Base-by-base conservation (phyloP, 2,329 filamentous ascomycete species). In the Plectosphaerella sp. region DNA sequence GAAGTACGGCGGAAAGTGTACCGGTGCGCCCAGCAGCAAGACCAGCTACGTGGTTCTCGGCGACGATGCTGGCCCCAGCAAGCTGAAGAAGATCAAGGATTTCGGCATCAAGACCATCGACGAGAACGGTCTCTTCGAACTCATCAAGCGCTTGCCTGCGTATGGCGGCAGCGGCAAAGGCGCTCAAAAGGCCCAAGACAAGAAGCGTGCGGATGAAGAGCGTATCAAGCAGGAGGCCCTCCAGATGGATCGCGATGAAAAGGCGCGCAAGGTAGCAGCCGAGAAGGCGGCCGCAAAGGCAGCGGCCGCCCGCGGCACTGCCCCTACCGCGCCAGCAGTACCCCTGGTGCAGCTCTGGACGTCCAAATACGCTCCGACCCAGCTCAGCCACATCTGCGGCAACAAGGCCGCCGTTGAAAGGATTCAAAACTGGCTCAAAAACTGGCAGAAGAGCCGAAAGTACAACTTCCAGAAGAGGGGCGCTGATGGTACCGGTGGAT, bases 11-110 rank as follows among this genome's bases (percentile, higher is more conserved):
- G 94, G 94, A 50, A 97, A 96, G 70, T 86, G 96, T 22, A 96
- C 88, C 10, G 78, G 76, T 10, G 86, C 84, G 5, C 94, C 95
- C 18, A 97, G 93, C 65, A 88, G 86, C 64, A 97, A 96, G 70
- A 99, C 95, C 1, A 94, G 82, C 63, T 99, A 91, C 64, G 91
- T 99, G 45, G 89, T 99, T 15, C 79, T 99, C 3, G 94, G 94
- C 43, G 81, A 80, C 24, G 94, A 97, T 67, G 94, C 95, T 22
- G 94, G 94, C 0, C 94, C 94, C 1, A 95, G 88, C 69, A 99
- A 99, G 67, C 77, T 99, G 41, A 78, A 86, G 58, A 97, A 92
- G 59, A 97, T 99, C 59, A 78, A 82, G 52, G 80, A 90, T 18
- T 75, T 88, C 61, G 83, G 83, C 0, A 83, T 97, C 66, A 97